Evolutionary conservation across 1,284 basidiomycete species (phyloP).

Genomic region (Cystobasidium slooffiae): DNA sequence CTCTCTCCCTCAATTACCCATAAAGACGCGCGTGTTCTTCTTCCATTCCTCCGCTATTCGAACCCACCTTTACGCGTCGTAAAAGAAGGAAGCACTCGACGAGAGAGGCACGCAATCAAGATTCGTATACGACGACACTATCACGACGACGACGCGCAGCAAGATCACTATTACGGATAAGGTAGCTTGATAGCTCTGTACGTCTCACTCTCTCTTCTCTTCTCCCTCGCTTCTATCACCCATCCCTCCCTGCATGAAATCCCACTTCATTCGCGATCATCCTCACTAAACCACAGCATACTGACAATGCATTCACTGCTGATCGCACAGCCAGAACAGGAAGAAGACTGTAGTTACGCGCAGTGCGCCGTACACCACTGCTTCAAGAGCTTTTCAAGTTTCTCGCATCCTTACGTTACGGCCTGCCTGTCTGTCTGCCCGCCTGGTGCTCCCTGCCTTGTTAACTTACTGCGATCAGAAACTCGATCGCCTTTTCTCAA

Average conservation of each 20-base stretch:
- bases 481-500: no score
- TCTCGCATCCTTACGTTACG: no score
- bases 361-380: no score
- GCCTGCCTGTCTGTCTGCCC: no score
- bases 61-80: not conserved
- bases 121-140: not conserved
- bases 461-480: no score
- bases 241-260: not conserved
- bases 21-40: not conserved
- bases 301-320: not conserved
- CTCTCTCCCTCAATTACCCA: not conserved
- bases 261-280: not conserved
- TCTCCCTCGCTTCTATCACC: not conserved
- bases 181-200: not conserved
- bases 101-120: not conserved
- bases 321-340: no score
- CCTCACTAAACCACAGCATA: not conserved
- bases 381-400: no score
- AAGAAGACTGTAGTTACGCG: no score
- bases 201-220: not conserved
- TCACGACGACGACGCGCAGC: conserved; percentile 15
- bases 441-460: no score
- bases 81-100: not conserved
- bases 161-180: not conserved
- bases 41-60: not conserved